A percentile compares a stretch with the other conserved stretches of the same genome.
Evolutionary conservation across 2,329 filamentous ascomycete species (phyloP).

Genomic region (Paramyrothecium roridum): DNA sequence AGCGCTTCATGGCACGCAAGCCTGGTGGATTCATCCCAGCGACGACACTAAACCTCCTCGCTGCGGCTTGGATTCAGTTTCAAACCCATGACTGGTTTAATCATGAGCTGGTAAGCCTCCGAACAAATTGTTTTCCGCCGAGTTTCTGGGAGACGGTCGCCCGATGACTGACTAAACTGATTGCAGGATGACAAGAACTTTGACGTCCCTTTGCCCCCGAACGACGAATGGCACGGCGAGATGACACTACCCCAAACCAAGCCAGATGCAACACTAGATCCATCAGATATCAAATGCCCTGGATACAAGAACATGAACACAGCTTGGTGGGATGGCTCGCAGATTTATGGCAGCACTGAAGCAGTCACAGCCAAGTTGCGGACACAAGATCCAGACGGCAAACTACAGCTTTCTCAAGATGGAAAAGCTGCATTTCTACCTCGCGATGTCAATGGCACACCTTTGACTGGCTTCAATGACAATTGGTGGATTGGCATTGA

Average conservation of each 20-base stretch:
- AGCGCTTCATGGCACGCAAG: conserved; percentile 36
- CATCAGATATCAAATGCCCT: conserved; percentile 31
- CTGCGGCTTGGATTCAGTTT: conserved; percentile 48
- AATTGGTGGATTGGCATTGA: conserved; percentile 47
- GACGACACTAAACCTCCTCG: conserved; percentile 40
- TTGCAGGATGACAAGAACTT: conserved; percentile 8
- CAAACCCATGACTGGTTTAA: conserved; percentile 41
- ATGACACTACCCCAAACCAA: conserved; percentile 34
- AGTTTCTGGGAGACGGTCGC: conserved; percentile 7
- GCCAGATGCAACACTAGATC: conserved; percentile 28
- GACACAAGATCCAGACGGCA: conserved; percentile 29
- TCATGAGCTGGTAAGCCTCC: conserved; percentile 19
- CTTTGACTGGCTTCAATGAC: conserved; percentile 36
- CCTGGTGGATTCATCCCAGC: conserved; percentile 36
- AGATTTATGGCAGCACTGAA: conserved; percentile 42
- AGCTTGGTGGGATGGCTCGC: conserved; percentile 43
- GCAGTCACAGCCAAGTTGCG: conserved; percentile 30
- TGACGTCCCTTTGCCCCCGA: conserved; percentile 27
- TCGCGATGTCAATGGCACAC: conserved; percentile 30
- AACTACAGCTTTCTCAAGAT: conserved; percentile 30
- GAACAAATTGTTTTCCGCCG: neutral
- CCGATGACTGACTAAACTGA: neutral
- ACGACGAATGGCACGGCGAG: conserved; percentile 28
- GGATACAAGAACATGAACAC: conserved; percentile 40
- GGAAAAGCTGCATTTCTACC: conserved; percentile 32